Conservation (phyloP, 805 yeast species). For the Sugiyamaella qingdaonensis region DNA sequence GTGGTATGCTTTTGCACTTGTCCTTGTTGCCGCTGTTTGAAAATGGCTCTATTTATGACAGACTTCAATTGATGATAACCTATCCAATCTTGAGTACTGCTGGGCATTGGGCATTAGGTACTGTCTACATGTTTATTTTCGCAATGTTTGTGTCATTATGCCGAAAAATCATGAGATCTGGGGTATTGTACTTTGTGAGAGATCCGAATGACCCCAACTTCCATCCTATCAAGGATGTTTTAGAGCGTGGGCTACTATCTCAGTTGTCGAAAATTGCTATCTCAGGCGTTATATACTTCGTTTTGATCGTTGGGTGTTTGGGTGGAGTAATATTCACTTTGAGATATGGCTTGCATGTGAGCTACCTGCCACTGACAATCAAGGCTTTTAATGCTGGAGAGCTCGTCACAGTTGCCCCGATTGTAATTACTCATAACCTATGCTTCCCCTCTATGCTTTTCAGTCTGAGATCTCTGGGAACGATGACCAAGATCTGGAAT, state of each 20-base stretch:
- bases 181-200: constrained; percentile 85
- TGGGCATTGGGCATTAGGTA: constrained; percentile 67
- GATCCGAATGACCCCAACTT: constrained; percentile 94
- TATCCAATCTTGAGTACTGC: constrained; percentile 27
- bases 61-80: constrained; percentile 6
- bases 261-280: constrained; percentile 70
- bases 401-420: constrained; percentile 3
- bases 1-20: constrained; percentile 74
- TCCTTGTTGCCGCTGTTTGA: constrained; percentile 57
- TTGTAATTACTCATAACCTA: constrained; percentile 4
- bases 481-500: constrained; percentile 46
- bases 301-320: constrained; percentile 69
- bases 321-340: constrained; percentile 57
- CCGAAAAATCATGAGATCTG: constrained; percentile 74
- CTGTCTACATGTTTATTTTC: constrained; percentile 79
- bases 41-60: constrained; percentile 9
- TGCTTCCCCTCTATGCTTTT: constrained; percentile 12
- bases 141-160: constrained; percentile 85
- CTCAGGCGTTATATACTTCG: constrained; percentile 56
- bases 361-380: constrained; percentile 24
- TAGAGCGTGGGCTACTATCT: constrained; percentile 66
- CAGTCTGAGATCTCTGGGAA: constrained; percentile 15
- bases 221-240: constrained; percentile 79
- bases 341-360: constrained; percentile 27
- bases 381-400: constrained; percentile 19